A percentile compares a stretch with the other conserved stretches of the same genome.
These are phyloP conservation scores for Lichina pygmaea DNA, from an alignment of 495 filamentous ascomycete genomes.

Conservation along the genomic window DNA sequence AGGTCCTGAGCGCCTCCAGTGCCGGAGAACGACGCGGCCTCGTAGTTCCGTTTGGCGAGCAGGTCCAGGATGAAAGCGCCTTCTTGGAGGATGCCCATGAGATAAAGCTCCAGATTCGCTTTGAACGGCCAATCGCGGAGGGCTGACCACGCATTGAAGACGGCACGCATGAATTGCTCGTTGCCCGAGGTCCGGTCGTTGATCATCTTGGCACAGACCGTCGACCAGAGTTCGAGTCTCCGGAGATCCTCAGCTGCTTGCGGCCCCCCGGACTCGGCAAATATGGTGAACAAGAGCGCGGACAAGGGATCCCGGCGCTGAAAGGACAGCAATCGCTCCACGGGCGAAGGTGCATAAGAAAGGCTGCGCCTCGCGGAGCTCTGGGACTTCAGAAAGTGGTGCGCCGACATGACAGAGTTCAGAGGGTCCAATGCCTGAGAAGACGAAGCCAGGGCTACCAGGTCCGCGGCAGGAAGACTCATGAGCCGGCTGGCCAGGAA, in stretches of 20 bases:
- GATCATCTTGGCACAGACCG: constrained; percentile 58
- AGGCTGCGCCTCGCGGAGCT: constrained; percentile 5
- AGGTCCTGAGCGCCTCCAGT: constrained; percentile 28
- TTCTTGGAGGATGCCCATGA: constrained; percentile 80
- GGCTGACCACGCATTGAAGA: constrained; percentile 62
- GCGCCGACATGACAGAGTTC: constrained; percentile 55
- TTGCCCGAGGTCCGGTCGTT: constrained; percentile 24
- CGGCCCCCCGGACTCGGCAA: constrained; percentile 56
- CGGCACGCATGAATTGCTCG: constrained; percentile 38
- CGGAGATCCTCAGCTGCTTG: constrained; percentile 50
- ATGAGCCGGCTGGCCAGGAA: constrained; percentile 63
- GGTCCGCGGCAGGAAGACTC: constrained; percentile 42
- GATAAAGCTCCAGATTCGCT: constrained; percentile 69
- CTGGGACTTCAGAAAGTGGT: constrained; percentile 13
- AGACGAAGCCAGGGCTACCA: constrained; percentile 43
- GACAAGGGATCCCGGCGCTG: constrained; percentile 73
- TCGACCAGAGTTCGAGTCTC: constrained; percentile 66
- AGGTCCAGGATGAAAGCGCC: constrained; percentile 66
- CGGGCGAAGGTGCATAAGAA: constrained; percentile 27
- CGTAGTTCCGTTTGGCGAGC: constrained; percentile 6
- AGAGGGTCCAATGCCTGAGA: constrained; percentile 51
- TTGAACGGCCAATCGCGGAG: constrained; percentile 75
- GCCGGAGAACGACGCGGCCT: constrained; percentile 28
- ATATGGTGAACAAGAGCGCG: constrained; percentile 63
- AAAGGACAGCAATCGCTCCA: constrained; percentile 51